Percentiles rank a stretch among this genome's conserved stretches.
Conservation (phyloP, 345 rosid species). For the Populus deltoides region DNA sequence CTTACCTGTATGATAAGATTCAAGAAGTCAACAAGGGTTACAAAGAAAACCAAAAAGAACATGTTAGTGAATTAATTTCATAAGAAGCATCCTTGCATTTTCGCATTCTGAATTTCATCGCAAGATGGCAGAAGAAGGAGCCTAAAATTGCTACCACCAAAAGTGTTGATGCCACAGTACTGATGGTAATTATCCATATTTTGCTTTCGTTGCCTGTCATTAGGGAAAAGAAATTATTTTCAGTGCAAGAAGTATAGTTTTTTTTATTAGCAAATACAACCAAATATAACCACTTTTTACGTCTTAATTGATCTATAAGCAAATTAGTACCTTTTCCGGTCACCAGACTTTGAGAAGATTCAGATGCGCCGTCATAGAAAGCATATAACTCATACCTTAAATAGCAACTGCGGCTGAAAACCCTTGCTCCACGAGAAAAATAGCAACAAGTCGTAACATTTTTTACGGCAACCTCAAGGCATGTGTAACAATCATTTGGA, state of each 20-base stretch:
- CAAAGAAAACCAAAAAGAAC: background rate
- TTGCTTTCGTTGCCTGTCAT: background rate
- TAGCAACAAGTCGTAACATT: slow-evolving; percentile 23
- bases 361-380: slow-evolving; percentile 26
- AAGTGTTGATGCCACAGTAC: background rate
- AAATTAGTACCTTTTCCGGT: slow-evolving; percentile 17
- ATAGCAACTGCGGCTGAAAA: slow-evolving; percentile 43
- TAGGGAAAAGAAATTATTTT: background rate
- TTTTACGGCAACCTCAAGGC: slow-evolving; percentile 31
- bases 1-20: background rate
- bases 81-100: background rate
- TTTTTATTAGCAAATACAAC: background rate
- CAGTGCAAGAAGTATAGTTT: background rate
- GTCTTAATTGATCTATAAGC: background rate
- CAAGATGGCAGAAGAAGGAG: background rate
- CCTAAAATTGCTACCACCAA: background rate
- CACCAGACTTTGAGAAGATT: background rate
- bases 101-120: background rate
- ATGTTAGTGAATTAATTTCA: background rate
- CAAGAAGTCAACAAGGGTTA: background rate
- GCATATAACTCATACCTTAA: slow-evolving; percentile 43
- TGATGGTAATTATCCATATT: background rate
- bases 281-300: background rate
- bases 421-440: slow-evolving; percentile 31
- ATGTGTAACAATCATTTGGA: slow-evolving; percentile 23